Evolutionary conservation across 768 basidiomycete genomes (phyloP), one percentile per base, ranked within the genome.

Genomic region (Tephrocybe rancida): DNA sequence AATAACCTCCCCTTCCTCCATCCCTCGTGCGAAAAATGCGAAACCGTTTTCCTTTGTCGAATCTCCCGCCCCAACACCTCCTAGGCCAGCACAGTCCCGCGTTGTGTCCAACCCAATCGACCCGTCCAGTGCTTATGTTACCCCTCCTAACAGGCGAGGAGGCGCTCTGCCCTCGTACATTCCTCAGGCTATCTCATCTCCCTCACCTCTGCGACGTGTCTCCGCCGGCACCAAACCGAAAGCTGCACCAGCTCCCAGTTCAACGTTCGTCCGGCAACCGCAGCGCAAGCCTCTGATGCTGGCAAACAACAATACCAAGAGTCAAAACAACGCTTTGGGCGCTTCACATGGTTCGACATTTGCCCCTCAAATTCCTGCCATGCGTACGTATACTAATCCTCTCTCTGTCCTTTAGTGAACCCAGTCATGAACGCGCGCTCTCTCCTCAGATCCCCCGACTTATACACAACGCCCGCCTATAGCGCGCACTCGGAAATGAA

Each of bases 311-410:
- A 55, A 56, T 61, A 44, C 58, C 54, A 67, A 63, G 54, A 59
- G 51, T 57, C 61, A 61, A 55, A 60, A 65, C 60, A 49, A 45
- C 30, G 19, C 54, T 44, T 45, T 50, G 44, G 56, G 55, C 54
- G 62, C 55, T 56, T 32, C 72, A 79, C 82, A 85, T 78, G 83
- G 85, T 84, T 86, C 83, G 83, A 73, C 73, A 57, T 75, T 72
- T 78, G 76, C 76, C 67, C 78, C 81, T 73, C 76, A 73, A 65
- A 74, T 71, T 68, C 63, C 72, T 66, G 64, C 70, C 59, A 73
- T 72, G 70, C 77, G 85, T 85, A 82, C 78, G 83, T 82, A 73
- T 73, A 76, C 83, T 81, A 66, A 82, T 80, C 72, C 65, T 47
- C 42, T 50, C 66, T 57, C 62, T 66, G 67, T 68, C 62, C 59